These are phyloP conservation scores for Beauveria brongniartii DNA, from an alignment of 2,329 filamentous ascomycete species.

Conservation along the genomic window DNA sequence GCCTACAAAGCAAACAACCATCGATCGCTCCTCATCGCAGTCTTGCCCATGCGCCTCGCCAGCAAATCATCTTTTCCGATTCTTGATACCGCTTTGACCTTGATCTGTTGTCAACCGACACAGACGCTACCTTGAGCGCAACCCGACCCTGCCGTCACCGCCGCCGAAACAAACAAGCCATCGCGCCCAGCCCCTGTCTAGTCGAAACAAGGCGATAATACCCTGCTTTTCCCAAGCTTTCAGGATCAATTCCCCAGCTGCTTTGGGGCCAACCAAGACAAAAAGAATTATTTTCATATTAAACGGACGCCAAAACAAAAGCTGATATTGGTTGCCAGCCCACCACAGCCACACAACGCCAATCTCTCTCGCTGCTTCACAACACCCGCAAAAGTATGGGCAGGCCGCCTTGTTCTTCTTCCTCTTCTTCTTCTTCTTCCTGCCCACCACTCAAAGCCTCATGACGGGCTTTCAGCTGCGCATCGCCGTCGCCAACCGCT, in stretches of 20 bases:
- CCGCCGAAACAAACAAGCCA: neutral
- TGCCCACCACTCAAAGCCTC: conserved; percentile 16
- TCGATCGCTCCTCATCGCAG: neutral
- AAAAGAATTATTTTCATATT: neutral
- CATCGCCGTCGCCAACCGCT: conserved; percentile 39
- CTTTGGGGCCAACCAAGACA: neutral
- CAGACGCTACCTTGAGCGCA: neutral
- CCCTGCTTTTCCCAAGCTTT: conserved; percentile 1
- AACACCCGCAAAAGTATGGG: neutral
- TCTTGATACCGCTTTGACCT: neutral
- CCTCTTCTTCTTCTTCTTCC: neutral
- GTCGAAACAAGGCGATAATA: conserved; percentile 2
- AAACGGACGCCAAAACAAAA: neutral
- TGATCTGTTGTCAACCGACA: neutral
- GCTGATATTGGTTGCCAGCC: neutral
- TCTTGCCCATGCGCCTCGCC: neutral
- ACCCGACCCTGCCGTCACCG: neutral
- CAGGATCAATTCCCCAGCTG: neutral
- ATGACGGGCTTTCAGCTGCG: conserved; percentile 42
- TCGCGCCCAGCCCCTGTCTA: neutral
- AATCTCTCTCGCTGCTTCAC: neutral
- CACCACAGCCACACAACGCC: conserved; percentile 1
- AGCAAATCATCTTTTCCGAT: neutral
- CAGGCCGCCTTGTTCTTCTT: neutral
- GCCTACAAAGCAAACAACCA: neutral